Percentiles rank a stretch among this genome's conserved stretches.
Conservation (phyloP, 352 stramenopile species). For the Globisporangium spinosum region DNA sequence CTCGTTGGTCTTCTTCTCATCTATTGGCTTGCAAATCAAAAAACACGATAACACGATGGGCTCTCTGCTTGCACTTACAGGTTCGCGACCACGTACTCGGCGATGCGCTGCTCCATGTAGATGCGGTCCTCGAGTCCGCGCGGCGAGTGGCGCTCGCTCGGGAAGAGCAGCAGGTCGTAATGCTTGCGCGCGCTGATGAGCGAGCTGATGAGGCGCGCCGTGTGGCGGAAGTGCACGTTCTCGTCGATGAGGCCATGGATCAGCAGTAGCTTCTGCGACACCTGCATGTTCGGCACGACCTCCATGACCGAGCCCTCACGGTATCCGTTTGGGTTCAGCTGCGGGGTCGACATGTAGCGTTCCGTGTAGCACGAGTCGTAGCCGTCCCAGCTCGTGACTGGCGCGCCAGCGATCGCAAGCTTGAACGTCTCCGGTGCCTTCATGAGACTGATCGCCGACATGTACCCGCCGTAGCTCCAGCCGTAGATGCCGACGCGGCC, state of each 20-base stretch:
- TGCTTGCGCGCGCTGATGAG: slow-evolving; percentile 93
- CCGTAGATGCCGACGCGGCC: slow-evolving; percentile 94
- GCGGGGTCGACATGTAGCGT: slow-evolving; percentile 95
- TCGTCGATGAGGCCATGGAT: slow-evolving; percentile 97
- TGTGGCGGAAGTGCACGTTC: slow-evolving; percentile 98
- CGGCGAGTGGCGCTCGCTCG: slow-evolving; percentile 94
- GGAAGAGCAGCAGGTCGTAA: slow-evolving; percentile 96
- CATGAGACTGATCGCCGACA: slow-evolving; percentile 95
- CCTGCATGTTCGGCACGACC: slow-evolving; percentile 89
- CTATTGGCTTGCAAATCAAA: slow-evolving; percentile 4
- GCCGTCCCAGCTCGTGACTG: slow-evolving; percentile 96
- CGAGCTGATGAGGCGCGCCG: slow-evolving; percentile 94
- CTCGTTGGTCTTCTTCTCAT: neutral
- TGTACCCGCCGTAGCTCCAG: slow-evolving; percentile 98
- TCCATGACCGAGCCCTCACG: slow-evolving; percentile 90
- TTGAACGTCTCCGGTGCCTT: slow-evolving; percentile 95
- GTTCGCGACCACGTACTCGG: slow-evolving; percentile 76
- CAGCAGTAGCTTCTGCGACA: slow-evolving; percentile 89
- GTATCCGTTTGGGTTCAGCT: slow-evolving; percentile 92
- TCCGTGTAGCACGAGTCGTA: slow-evolving; percentile 99
- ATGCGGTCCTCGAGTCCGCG: slow-evolving; percentile 89
- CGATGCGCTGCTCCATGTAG: slow-evolving; percentile 95
- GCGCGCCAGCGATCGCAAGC: slow-evolving; percentile 93
- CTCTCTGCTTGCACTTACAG: slow-evolving; percentile 29
- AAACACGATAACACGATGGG: neutral